Conservation (phyloP, 2,329 filamentous ascomycete genomes). For the Colletotrichum abscissum region DNA sequence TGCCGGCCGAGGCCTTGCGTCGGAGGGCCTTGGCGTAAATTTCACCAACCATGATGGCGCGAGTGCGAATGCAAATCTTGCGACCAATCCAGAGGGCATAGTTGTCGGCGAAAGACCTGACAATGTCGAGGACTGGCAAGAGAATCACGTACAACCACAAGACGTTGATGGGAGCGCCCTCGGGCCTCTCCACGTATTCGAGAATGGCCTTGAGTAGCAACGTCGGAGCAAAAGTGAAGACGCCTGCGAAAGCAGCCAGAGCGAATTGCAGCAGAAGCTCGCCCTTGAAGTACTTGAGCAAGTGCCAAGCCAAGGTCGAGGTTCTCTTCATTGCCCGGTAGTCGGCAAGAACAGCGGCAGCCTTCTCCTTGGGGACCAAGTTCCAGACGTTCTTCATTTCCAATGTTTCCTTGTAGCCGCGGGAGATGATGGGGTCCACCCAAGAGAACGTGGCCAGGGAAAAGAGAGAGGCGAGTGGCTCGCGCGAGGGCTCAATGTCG, state of each 20-base stretch:
- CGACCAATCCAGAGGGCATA: conserved; percentile 93
- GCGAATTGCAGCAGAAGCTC: conserved; percentile 80
- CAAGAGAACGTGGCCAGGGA: conserved; percentile 90
- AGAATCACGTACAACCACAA: conserved; percentile 96
- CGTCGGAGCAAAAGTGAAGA: conserved; percentile 92
- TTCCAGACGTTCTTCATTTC: conserved; percentile 94
- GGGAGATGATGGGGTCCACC: conserved; percentile 90
- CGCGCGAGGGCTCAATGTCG: conserved; percentile 85
- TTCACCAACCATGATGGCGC: conserved; percentile 95
- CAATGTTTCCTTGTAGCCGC: conserved; percentile 86
- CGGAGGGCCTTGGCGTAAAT: conserved; percentile 96
- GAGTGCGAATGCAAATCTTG: conserved; percentile 91
- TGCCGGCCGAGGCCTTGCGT: conserved; percentile 84
- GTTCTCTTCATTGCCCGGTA: conserved; percentile 91
- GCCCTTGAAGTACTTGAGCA: conserved; percentile 86
- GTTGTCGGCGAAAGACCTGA: conserved; percentile 85
- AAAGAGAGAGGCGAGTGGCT: conserved; percentile 88
- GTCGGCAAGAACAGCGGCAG: conserved; percentile 79
- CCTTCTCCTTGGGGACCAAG: conserved; percentile 87
- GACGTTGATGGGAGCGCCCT: conserved; percentile 81
- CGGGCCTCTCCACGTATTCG: conserved; percentile 90
- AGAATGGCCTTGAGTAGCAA: conserved; percentile 91
- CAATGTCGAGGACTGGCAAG: conserved; percentile 83
- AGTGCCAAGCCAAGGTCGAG: conserved; percentile 79
- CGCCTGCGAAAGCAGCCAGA: conserved; percentile 82